Percentiles rank a stretch among this genome's conserved stretches.
Conservation (phyloP, 2,329 filamentous ascomycete species). For the Fragosphaeria purpurea region DNA sequence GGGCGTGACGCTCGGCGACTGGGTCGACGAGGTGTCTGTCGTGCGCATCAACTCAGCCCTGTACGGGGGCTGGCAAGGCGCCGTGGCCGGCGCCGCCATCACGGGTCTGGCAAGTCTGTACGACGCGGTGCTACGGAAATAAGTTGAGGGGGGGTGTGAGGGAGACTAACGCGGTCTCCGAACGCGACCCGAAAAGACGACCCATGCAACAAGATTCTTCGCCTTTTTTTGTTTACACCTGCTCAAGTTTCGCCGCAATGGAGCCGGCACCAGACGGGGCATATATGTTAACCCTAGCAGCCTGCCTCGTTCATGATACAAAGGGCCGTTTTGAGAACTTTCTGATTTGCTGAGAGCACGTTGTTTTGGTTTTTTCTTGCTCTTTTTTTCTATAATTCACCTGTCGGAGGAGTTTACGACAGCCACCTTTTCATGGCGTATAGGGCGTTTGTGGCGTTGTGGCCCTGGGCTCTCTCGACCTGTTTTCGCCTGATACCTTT, state of each 20-base stretch:
- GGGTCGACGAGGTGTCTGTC: conserved; percentile 50
- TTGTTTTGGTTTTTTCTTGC: not conserved
- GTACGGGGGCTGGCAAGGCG: conserved; percentile 61
- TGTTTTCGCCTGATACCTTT: conserved; percentile 6
- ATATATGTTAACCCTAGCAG: too few relatives aligned
- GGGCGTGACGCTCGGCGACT: conserved; percentile 51
- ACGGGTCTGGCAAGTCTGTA: conserved; percentile 63
- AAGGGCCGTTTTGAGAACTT: not conserved
- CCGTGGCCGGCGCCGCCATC: conserved; percentile 59
- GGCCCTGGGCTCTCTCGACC: conserved; percentile 5
- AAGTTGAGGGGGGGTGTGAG: conserved; percentile 12
- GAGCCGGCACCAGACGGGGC: too few relatives aligned
- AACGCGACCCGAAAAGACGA: not conserved
- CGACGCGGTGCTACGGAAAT: conserved; percentile 66
- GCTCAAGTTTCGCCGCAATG: too few relatives aligned
- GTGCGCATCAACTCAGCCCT: conserved; percentile 54
- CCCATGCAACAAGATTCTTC: not conserved
- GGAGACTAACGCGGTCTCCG: too few relatives aligned
- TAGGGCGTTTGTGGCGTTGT: conserved; percentile 11
- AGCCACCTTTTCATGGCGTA: conserved; percentile 7
- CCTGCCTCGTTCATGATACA: too few relatives aligned
- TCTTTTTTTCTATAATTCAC: not conserved
- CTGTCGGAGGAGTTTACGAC: not conserved
- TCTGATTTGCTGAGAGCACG: not conserved
- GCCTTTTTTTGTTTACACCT: not conserved